These are phyloP conservation scores for Penicillium lagena DNA, from an alignment of 495 filamentous ascomycete genomes.

Conservation along the genomic window DNA sequence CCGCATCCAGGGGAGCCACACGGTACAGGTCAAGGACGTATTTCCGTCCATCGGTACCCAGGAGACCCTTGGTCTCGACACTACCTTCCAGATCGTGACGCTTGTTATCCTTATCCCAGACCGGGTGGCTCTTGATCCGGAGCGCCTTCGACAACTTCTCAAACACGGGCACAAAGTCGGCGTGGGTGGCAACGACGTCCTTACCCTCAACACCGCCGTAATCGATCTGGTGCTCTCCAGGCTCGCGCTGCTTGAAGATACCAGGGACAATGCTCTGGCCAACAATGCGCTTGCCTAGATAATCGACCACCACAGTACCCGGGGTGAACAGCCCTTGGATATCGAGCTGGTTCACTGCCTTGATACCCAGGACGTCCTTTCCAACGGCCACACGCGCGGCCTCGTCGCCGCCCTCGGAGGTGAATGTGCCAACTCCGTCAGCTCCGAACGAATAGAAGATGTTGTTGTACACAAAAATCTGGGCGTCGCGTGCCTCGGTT, in stretches of 20 bases:
- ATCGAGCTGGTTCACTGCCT: slow-evolving; percentile 93
- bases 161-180: slow-evolving; percentile 78
- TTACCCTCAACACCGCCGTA: slow-evolving; percentile 98
- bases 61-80: slow-evolving; percentile 94
- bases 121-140: slow-evolving; percentile 86
- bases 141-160: slow-evolving; percentile 83
- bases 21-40: slow-evolving; percentile 97
- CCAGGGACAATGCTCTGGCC: slow-evolving; percentile 98
- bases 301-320: slow-evolving; percentile 94
- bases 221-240: slow-evolving; percentile 96
- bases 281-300: slow-evolving; percentile 93
- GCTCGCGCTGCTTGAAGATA: slow-evolving; percentile 97
- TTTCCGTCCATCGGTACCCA: slow-evolving; percentile 95
- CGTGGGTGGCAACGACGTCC: slow-evolving; percentile 85
- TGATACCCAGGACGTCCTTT: slow-evolving; percentile 92
- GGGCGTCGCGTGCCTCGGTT: slow-evolving; percentile 84
- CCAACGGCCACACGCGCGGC: slow-evolving; percentile 93
- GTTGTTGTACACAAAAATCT: slow-evolving; percentile 99
- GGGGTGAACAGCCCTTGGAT: slow-evolving; percentile 90
- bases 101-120: slow-evolving; percentile 95
- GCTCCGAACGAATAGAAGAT: slow-evolving; percentile 98
- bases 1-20: slow-evolving; percentile 84
- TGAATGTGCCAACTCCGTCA: slow-evolving; percentile 96
- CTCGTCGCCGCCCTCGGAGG: slow-evolving; percentile 92
- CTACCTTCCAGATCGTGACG: slow-evolving; percentile 89